Base-by-base conservation (phyloP, 2,329 filamentous ascomycete genomes). In the Fusarium ambrosium region DNA sequence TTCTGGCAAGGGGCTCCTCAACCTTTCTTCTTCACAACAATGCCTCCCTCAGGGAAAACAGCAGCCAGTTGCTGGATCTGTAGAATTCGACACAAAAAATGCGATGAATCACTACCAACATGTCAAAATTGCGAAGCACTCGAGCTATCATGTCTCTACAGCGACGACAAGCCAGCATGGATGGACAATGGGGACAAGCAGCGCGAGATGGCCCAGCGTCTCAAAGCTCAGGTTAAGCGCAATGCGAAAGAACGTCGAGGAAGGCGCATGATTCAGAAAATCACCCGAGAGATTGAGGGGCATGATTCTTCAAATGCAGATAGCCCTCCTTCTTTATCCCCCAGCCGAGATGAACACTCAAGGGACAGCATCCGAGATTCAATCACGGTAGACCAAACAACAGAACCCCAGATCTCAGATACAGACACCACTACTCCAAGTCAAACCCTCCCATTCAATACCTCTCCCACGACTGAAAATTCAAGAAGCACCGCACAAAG, bases 111-210 rank as follows among this genome's bases (percentile, higher is more conserved):
- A 2, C 27, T 14, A 4, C 71, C 71, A 4, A 48, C 1, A 3
- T 73, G 71, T 2, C 9, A 24, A 11, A 64, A 64, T n/a, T 90
- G 88, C 77, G 74, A 74, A 4, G 76, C 81, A 0, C 83, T 90
- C 5, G 81, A 85, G 27, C 87, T 90, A 59, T 82, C 83, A 14
- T 90, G 88, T 70, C 77, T 87, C 60, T 87, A 86, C 78, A 79
- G 81, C 73, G 77, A 83, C 3, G 72, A 72, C 18, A 87, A 85
- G 72, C 87, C 87, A 14, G 82, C 82, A 18, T 88, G 86, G 86
- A 87, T 88, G 85, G 85, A 88, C 66, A 83, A 71, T 18, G 77
- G 68, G 16, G 48, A 55, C 2, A 66, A 60, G 22, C 75, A 80
- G 36, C 71, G 73, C 14, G 73, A 79, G 18, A 78, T 79, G 73